A percentile compares a stretch with the other conserved stretches of the same genome.
These are phyloP conservation scores for Aphanomyces invadans DNA, from an alignment of 352 stramenopile species.

Conservation along the genomic window DNA sequence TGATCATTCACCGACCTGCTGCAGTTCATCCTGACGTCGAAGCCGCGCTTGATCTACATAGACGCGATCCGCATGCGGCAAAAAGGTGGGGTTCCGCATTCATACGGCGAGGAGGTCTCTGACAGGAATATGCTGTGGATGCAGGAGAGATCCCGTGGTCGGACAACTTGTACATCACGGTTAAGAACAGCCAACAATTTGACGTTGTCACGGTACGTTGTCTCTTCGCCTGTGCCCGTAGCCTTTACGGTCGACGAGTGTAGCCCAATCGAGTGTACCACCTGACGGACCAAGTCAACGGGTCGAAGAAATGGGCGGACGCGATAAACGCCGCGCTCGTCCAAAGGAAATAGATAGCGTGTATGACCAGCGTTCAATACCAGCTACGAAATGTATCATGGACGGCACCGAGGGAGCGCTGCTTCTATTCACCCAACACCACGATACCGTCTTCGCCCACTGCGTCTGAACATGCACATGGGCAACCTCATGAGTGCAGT, in stretches of 20 bases:
- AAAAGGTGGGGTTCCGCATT: constrained; percentile 36
- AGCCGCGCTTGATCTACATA: constrained; percentile 85
- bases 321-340: constrained; percentile 80
- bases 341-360: constrained; percentile 18
- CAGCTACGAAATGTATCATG: neutral
- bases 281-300: constrained; percentile 82
- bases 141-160: constrained; percentile 80
- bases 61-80: constrained; percentile 86
- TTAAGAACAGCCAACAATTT: constrained; percentile 76
- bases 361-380: too few relatives aligned
- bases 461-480: too few relatives aligned
- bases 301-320: constrained; percentile 86
- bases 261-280: constrained; percentile 84
- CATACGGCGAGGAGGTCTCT: neutral
- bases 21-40: constrained; percentile 76
- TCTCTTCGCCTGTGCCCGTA: neutral
- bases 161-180: constrained; percentile 73
- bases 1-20: neutral
- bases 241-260: too few relatives aligned
- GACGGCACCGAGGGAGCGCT: too few relatives aligned
- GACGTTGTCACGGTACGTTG: constrained; percentile 71
- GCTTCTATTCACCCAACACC: neutral
- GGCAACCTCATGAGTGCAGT: too few relatives aligned
- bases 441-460: too few relatives aligned
- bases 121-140: neutral